A percentile compares a stretch with the other conserved stretches of the same genome.
These are phyloP conservation scores for Tulasnella sp. DNA, from an alignment of 768 basidiomycete species.

Conservation along the genomic window DNA sequence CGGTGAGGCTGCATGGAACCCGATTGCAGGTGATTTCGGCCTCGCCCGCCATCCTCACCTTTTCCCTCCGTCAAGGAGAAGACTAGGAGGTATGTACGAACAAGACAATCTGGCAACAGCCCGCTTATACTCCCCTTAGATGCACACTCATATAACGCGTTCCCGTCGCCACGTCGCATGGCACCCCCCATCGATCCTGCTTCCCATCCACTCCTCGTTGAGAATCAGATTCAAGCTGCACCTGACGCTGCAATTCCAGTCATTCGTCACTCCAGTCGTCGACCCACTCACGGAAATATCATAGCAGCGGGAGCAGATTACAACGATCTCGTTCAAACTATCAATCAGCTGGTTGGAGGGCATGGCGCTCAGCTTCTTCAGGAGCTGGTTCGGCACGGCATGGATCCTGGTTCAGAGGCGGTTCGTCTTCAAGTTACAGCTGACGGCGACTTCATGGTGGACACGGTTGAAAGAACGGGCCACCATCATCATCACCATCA, in stretches of 20 bases:
- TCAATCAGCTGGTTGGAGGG: slow-evolving; percentile 70
- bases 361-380: slow-evolving; percentile 76
- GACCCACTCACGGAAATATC: slow-evolving; percentile 39
- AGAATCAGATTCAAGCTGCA: slow-evolving; percentile 33
- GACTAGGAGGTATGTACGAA: not conserved
- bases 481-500: slow-evolving; percentile 9
- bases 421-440: slow-evolving; percentile 64
- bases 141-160: not conserved
- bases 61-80: not conserved
- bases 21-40: slow-evolving; percentile 34
- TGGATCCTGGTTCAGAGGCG: slow-evolving; percentile 44
- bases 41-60: slow-evolving; percentile 26
- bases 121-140: not conserved
- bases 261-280: slow-evolving; percentile 31
- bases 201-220: slow-evolving; percentile 70
- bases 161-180: not conserved
- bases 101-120: not conserved
- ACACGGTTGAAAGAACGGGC: not conserved
- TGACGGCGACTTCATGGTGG: slow-evolving; percentile 12
- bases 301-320: slow-evolving; percentile 33
- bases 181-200: slow-evolving; percentile 30
- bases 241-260: slow-evolving; percentile 33
- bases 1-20: slow-evolving; percentile 19
- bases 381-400: slow-evolving; percentile 55
- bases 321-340: slow-evolving; percentile 52